These are phyloP conservation scores for Talaromyces rugulosus DNA, from an alignment of 2,329 filamentous ascomycete species.

Conservation along the genomic window DNA sequence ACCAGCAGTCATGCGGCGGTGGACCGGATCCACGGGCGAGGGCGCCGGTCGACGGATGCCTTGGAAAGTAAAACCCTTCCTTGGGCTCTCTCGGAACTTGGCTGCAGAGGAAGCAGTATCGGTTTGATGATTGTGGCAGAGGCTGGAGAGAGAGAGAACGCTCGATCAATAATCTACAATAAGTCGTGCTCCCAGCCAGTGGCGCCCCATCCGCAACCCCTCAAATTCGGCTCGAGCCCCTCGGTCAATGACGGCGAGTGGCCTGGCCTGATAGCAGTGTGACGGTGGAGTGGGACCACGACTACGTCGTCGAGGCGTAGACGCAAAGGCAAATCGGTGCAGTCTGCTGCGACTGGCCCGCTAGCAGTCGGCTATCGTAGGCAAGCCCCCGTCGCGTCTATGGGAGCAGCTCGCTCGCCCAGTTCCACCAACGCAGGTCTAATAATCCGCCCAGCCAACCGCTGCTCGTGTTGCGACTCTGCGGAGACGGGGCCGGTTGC, in stretches of 20 bases:
- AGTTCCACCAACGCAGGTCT: neutral
- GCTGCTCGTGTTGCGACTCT: neutral
- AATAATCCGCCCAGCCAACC: slow-evolving; percentile 1
- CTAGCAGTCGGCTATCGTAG: neutral
- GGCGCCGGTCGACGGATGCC: neutral
- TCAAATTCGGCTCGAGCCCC: slow-evolving; percentile 1
- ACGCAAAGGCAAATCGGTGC: neutral
- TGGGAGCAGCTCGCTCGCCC: neutral
- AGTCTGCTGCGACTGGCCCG: neutral
- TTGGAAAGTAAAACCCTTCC: neutral
- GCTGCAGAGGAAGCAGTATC: neutral
- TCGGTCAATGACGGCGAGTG: neutral
- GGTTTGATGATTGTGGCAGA: neutral
- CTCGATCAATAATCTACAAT: neutral
- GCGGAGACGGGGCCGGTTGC: slow-evolving; percentile 2
- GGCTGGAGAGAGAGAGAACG: neutral
- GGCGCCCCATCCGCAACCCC: neutral
- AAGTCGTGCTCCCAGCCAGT: neutral
- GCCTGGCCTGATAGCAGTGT: neutral
- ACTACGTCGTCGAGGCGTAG: neutral
- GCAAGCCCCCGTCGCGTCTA: neutral
- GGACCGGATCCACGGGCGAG: slow-evolving; percentile 10
- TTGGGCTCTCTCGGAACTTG: neutral
- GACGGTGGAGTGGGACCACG: neutral
- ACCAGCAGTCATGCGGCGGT: slow-evolving; percentile 10